Evolutionary conservation across 1,284 basidiomycete genomes (phyloP).

Genomic region (Wolfiporia cocos): DNA sequence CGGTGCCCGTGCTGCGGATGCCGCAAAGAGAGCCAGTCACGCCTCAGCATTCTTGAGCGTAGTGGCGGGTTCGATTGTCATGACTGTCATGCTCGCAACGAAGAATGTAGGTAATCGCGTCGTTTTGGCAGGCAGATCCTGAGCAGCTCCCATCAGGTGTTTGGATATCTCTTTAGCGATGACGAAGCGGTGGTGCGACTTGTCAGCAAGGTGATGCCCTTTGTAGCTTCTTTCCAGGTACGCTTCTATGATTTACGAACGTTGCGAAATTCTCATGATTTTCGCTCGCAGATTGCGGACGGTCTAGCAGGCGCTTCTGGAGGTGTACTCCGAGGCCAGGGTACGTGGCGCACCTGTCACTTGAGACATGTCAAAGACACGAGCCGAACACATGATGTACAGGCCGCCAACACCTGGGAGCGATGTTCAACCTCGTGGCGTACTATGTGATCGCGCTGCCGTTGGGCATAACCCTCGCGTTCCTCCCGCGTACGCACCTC

Average conservation of each 20-base stretch:
- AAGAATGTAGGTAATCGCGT: slow-evolving; percentile 38
- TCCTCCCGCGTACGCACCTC: slow-evolving; percentile 31
- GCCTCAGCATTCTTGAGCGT: slow-evolving; percentile 60
- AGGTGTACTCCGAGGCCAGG: slow-evolving; percentile 64
- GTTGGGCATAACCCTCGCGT: slow-evolving; percentile 65
- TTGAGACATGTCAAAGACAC: neutral
- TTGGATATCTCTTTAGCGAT: slow-evolving; percentile 66
- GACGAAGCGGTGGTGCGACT: slow-evolving; percentile 54
- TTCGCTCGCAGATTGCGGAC: slow-evolving; percentile 51
- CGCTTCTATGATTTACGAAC: neutral
- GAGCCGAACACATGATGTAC: slow-evolving; percentile 5
- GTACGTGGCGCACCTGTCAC: slow-evolving; percentile 21
- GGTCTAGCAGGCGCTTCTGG: slow-evolving; percentile 71
- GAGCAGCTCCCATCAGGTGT: slow-evolving; percentile 32
- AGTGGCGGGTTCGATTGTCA: slow-evolving; percentile 49
- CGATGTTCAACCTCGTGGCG: slow-evolving; percentile 68
- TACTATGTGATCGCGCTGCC: slow-evolving; percentile 76
- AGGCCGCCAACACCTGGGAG: slow-evolving; percentile 73
- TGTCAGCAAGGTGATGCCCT: slow-evolving; percentile 69
- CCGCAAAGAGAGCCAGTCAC: slow-evolving; percentile 57
- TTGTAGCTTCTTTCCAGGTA: slow-evolving; percentile 77
- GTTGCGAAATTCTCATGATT: too few species aligned
- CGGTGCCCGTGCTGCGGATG: slow-evolving; percentile 46
- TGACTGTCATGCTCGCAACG: slow-evolving; percentile 49
- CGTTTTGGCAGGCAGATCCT: neutral